Conservation (phyloP, 306 rosid genomes). For the Pyrus communis region DNA sequence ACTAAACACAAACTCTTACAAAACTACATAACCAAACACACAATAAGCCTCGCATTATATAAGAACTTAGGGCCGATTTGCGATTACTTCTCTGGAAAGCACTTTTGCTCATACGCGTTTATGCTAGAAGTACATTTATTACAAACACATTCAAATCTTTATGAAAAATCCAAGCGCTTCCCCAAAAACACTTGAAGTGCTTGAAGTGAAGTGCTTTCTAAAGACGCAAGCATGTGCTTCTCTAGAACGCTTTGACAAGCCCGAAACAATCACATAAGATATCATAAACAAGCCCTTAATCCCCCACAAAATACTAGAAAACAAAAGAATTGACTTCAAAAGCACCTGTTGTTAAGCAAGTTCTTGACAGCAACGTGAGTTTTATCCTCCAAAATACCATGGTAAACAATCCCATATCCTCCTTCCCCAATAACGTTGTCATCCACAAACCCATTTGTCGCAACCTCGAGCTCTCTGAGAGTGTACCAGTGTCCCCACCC, state of each 20-base stretch:
- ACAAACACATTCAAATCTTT: neutral
- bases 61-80: neutral
- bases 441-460: conserved; percentile 53
- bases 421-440: conserved; percentile 87
- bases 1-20: no score
- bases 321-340: no score
- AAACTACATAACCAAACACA: neutral
- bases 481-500: conserved; percentile 98
- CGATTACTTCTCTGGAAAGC: neutral
- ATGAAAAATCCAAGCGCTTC: neutral
- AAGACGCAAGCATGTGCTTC: neutral
- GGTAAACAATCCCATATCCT: conserved; percentile 86
- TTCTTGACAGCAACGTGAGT: conserved; percentile 69
- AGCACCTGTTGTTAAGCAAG: conserved; percentile 73
- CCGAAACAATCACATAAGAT: no score
- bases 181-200: neutral
- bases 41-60: neutral
- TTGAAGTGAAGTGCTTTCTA: neutral
- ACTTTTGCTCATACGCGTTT: neutral
- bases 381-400: conserved; percentile 58
- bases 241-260: no score
- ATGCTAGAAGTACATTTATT: neutral
- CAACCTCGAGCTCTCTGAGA: conserved; percentile 77
- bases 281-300: no score
- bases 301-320: neutral